Evolutionary conservation across 176 grass and related monocot species (phyloP).

Genomic region (Leersia perrieri): DNA sequence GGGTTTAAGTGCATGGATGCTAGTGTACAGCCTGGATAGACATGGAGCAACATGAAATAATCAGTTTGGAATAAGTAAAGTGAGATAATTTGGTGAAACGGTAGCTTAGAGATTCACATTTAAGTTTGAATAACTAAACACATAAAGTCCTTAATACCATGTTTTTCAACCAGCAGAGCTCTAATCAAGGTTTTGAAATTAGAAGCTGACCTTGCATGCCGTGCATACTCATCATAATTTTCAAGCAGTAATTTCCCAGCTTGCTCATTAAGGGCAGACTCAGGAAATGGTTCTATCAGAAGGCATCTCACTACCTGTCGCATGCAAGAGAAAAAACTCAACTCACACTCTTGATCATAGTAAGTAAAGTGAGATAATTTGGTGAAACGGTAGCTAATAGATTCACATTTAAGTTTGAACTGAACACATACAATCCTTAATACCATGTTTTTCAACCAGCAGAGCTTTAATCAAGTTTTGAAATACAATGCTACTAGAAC

Average conservation of each 20-base stretch:
- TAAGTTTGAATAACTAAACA: too few relatives aligned
- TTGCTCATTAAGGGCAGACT: slow-evolving; percentile 96
- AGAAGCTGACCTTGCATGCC: slow-evolving; percentile 73
- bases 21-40: slow-evolving; percentile 68
- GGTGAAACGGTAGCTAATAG: too few relatives aligned
- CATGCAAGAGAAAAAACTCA: background rate
- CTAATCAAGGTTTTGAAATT: background rate
- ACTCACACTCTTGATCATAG: too few relatives aligned
- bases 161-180: background rate
- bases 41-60: background rate
- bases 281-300: slow-evolving; percentile 88
- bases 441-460: background rate
- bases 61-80: background rate
- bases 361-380: background rate
- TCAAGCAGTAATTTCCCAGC: slow-evolving; percentile 92
- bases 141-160: background rate
- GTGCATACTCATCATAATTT: slow-evolving; percentile 84
- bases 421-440: background rate
- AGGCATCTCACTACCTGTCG: slow-evolving; percentile 86
- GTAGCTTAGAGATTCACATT: too few relatives aligned
- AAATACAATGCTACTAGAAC: background rate
- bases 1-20: slow-evolving; percentile 73
- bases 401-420: too few relatives aligned
- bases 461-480: background rate
- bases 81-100: background rate